These are phyloP conservation scores for Litchi chinensis DNA, from an alignment of 345 rosid genomes.

Conservation along the genomic window DNA sequence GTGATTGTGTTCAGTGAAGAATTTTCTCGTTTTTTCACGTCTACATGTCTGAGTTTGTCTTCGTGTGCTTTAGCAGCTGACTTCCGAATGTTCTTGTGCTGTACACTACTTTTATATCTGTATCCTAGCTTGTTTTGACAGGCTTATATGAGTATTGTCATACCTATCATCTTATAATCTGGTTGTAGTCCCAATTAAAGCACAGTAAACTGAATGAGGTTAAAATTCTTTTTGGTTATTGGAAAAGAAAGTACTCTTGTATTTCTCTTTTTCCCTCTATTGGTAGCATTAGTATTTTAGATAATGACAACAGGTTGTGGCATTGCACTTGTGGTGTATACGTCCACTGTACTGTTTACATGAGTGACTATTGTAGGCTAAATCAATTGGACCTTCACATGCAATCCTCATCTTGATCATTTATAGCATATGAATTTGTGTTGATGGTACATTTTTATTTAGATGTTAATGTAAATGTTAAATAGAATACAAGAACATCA, in stretches of 20 bases:
- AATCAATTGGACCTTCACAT: background rate
- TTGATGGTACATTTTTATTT: background rate
- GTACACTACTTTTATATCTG: background rate
- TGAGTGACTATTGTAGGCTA: background rate
- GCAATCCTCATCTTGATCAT: background rate
- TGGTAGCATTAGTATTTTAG: background rate
- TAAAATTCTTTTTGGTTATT: background rate
- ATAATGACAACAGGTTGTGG: background rate
- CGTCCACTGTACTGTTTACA: background rate
- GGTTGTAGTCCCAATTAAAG: background rate
- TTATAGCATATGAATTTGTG: background rate
- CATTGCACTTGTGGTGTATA: background rate
- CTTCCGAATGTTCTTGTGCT: background rate
- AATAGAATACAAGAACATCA: background rate
- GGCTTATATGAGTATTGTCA: background rate
- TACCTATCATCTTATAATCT: background rate
- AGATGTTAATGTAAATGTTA: background rate
- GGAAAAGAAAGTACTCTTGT: background rate
- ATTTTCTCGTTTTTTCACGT: background rate
- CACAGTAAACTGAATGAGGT: background rate
- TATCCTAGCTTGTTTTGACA: background rate
- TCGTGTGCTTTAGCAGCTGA: background rate
- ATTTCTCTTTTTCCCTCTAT: background rate
- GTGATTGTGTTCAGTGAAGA: background rate
- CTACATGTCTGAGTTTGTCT: background rate